Conservation (phyloP, 169 alveolate species). For the Eimeria tenella region DNA sequence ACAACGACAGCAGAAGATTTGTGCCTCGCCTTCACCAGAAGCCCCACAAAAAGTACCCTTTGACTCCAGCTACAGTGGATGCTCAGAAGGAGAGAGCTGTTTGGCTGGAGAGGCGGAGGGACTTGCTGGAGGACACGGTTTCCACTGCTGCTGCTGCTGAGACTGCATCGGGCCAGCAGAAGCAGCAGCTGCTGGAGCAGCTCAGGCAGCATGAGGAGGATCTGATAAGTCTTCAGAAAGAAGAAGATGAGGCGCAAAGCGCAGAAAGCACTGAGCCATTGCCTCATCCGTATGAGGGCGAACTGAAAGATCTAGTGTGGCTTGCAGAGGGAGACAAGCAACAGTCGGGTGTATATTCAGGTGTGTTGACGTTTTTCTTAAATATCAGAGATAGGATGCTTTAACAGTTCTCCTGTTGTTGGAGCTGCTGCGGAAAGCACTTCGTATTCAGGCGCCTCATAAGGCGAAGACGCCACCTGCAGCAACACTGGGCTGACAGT, state of each 20-base stretch:
- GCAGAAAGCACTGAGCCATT: conserved; percentile 61
- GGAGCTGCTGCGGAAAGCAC: background rate
- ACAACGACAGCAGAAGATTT: conserved; percentile 87
- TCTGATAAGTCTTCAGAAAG: conserved; percentile 10
- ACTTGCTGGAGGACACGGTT: conserved; percentile 57
- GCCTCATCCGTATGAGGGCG: conserved; percentile 79
- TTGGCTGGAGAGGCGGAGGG: conserved; percentile 78
- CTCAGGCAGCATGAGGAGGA: conserved; percentile 23
- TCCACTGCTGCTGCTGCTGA: conserved; percentile 72
- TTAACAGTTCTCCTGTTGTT: background rate
- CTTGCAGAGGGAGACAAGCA: conserved; percentile 10
- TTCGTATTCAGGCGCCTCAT: conserved; percentile 14
- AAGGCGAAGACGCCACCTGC: background rate
- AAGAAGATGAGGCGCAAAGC: background rate
- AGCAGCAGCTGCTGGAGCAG: conserved; percentile 76
- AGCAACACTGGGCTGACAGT: too few species aligned
- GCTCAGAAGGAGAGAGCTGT: conserved; percentile 80
- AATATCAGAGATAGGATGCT: background rate
- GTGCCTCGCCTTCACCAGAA: conserved; percentile 87
- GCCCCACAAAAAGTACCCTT: conserved; percentile 83
- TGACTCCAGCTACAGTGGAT: conserved; percentile 77
- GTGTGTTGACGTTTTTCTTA: background rate
- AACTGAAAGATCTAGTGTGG: conserved; percentile 61
- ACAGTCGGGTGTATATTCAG: conserved; percentile 29
- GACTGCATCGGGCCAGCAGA: conserved; percentile 76